phyloP scores from a whole-genome alignment of 2,329 filamentous ascomycete genomes.

The Aureobasidium sp. region DNA sequence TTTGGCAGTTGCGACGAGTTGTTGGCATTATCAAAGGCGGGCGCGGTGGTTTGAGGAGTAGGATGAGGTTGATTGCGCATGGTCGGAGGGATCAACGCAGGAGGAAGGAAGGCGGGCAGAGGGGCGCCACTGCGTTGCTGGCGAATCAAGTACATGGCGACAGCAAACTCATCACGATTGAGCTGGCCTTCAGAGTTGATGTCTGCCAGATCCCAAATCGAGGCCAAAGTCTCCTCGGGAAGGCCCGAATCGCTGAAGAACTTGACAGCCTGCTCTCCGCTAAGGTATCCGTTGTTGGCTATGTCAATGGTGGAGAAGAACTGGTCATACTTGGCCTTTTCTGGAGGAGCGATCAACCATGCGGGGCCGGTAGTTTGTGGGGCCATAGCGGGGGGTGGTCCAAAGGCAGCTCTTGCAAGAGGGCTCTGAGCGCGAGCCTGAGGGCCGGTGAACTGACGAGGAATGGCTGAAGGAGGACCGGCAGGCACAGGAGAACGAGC shows the following conservation, averaged over 20 bases:
- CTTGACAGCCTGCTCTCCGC: constrained; percentile 84
- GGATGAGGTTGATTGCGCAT: constrained; percentile 59
- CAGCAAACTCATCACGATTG: constrained; percentile 84
- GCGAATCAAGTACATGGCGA: constrained; percentile 94
- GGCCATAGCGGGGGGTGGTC: constrained; percentile 42
- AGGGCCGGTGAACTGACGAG: constrained; percentile 71
- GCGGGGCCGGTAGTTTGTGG: constrained; percentile 55
- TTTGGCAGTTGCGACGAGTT: constrained; percentile 50
- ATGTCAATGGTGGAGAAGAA: constrained; percentile 83
- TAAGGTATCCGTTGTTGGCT: constrained; percentile 72
- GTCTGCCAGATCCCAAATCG: constrained; percentile 96
- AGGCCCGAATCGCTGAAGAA: constrained; percentile 92
- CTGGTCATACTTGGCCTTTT: constrained; percentile 82
- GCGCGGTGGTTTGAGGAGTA: constrained; percentile 40
- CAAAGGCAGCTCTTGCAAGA: constrained; percentile 44
- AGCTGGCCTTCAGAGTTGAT: constrained; percentile 84
- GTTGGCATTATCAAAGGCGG: constrained; percentile 46
- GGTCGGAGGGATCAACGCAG: constrained; percentile 77
- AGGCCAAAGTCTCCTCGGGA: constrained; percentile 78
- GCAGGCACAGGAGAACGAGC: constrained; percentile 43
- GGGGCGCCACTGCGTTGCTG: constrained; percentile 69
- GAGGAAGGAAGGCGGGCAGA: constrained; percentile 70
- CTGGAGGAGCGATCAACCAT: constrained; percentile 75
- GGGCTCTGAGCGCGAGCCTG: constrained; percentile 54
- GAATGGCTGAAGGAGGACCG: constrained; percentile 56